These are phyloP conservation scores for Beauveria sp. DNA, from an alignment of 2,329 filamentous ascomycete species.

Conservation along the genomic window DNA sequence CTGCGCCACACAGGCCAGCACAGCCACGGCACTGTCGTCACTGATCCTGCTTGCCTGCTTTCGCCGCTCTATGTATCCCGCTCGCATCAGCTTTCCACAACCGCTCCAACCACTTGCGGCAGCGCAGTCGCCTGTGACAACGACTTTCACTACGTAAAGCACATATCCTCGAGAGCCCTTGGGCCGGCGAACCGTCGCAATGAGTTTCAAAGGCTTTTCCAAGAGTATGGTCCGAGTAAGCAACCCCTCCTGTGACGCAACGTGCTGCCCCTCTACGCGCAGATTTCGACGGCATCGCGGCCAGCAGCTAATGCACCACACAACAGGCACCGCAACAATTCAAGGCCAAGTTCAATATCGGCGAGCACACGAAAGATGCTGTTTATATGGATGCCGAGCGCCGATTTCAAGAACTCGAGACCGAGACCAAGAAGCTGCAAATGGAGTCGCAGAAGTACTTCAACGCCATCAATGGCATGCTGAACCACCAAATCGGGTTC, in stretches of 20 bases:
- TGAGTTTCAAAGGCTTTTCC: conserved; percentile 96
- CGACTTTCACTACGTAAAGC: neutral
- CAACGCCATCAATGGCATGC: conserved; percentile 96
- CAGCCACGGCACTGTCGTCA: conserved; percentile 14
- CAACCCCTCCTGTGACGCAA: conserved; percentile 16
- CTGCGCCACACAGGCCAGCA: conserved; percentile 12
- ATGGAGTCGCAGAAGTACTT: conserved; percentile 98
- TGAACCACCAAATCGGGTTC: conserved; percentile 96
- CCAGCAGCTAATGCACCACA: neutral
- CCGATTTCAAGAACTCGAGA: conserved; percentile 88
- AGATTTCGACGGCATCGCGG: neutral
- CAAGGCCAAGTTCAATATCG: conserved; percentile 88
- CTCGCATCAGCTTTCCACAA: neutral
- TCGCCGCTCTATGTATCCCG: neutral
- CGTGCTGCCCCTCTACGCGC: conserved; percentile 9
- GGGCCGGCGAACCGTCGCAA: conserved; percentile 30
- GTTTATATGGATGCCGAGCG: conserved; percentile 93
- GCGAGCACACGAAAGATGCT: conserved; percentile 89
- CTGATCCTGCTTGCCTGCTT: conserved; percentile 10
- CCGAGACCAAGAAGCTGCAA: conserved; percentile 92
- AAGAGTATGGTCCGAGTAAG: conserved; percentile 82
- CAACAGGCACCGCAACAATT: conserved; percentile 77
- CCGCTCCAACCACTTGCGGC: conserved; percentile 10
- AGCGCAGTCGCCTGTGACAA: conserved; percentile 9
- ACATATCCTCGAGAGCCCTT: neutral